Evolutionary conservation across 208 protist genomes (phyloP).

Genomic region (Phytomonas sp.): DNA sequence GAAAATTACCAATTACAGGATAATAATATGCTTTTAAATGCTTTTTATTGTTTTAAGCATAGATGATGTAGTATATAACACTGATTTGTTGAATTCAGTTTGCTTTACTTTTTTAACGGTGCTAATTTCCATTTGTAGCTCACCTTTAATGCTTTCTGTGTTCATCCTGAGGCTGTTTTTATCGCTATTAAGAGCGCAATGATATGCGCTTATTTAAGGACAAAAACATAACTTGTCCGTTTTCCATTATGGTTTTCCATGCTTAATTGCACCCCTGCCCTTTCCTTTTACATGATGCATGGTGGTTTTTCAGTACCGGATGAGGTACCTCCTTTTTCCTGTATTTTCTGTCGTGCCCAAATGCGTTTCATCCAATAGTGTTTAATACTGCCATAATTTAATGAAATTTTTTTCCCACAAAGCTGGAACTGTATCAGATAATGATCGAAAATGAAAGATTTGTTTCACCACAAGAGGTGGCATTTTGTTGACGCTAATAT

Average conservation of each 20-base stretch:
- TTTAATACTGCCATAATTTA: neutral
- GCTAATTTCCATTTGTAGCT: constrained; percentile 10
- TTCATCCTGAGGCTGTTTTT: neutral
- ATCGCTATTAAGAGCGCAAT: neutral
- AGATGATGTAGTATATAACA: constrained; percentile 12
- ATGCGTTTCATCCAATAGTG: neutral
- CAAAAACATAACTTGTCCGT: neutral
- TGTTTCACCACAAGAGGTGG: neutral
- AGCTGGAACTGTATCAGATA: neutral
- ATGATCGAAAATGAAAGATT: neutral
- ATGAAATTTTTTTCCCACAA: constrained; percentile 3
- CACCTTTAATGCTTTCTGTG: neutral
- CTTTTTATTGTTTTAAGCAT: constrained; percentile 9
- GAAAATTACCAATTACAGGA: neutral
- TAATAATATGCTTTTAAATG: constrained; percentile 5
- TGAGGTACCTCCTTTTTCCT: constrained; percentile 2
- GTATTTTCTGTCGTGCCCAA: constrained; percentile 6
- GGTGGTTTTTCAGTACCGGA: neutral
- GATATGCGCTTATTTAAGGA: neutral
- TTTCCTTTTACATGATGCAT: neutral
- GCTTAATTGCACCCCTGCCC: neutral
- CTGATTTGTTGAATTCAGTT: neutral
- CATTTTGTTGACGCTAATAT: constrained; percentile 7
- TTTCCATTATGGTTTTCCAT: neutral
- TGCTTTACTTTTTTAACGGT: constrained; percentile 8